Base-by-base conservation (phyloP, 768 basidiomycete genomes). In the Pleurotus pulmonarius region DNA sequence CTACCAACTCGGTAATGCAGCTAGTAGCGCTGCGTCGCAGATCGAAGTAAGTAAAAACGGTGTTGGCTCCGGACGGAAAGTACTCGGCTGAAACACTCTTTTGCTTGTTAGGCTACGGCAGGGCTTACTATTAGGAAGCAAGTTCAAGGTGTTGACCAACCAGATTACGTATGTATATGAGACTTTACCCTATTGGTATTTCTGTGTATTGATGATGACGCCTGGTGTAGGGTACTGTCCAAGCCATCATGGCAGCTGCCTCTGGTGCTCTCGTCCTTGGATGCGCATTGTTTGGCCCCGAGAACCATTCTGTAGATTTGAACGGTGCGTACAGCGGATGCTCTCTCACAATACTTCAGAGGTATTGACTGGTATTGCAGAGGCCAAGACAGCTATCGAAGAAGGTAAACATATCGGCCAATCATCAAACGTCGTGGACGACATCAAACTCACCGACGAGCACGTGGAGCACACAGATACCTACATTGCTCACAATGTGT, bases 1-100 rank as follows among this genome's bases (percentile, higher is more conserved):
- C 6, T 87, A 86, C 67, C 86, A 87, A 59, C 63, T 85, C 22
- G 83, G 85, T 12, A 85, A 83, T 70, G 76, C 58, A 16, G 60
- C 56, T 13, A 61, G 60, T n/a, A 56, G 51, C 15, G 60, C 60
- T 16, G 60, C 60, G 11, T 59, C 60, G 16, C 60, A 61, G 40
- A 61, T 61, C 46, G 60, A 61, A 45, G 60, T 60, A 49, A 9
- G 34, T 18, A 24, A 38, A 25, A 3, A 44, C 5, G n/a, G 12
- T 5, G 3, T 15, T 53, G 25, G 9, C 22, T 41, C 41, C 12
- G 11, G 29, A 34, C 3, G 29, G 9, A 34, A 8, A 34, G 29
- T 34, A 34, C 29, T 8, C 26, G 6, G 29, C 4, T 34, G 29
- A 34, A 34, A 11, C 29, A 34, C 29, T 11, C 29, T 7, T n/a